phyloP scores from a whole-genome alignment of 2,329 filamentous ascomycete species.

The Apiospora koreana region DNA sequence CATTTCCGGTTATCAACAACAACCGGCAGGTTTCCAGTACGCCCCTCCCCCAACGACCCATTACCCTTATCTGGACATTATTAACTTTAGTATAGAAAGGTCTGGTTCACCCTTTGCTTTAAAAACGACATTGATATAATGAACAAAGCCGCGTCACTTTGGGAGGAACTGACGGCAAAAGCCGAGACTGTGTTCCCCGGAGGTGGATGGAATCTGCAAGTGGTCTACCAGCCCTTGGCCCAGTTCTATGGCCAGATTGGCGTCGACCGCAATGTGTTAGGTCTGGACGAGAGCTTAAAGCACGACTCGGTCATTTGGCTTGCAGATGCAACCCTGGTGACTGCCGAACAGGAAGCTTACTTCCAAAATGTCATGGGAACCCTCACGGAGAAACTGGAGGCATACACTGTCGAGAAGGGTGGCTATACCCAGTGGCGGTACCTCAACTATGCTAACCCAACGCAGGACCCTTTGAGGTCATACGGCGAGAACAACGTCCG shows the following conservation, averaged over 20 bases:
- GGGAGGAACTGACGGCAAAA: constrained; percentile 28
- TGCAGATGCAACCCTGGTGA: not conserved
- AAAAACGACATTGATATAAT: constrained; percentile 38
- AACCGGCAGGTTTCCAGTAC: not conserved
- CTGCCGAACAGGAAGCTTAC: not conserved
- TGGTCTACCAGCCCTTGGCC: not conserved
- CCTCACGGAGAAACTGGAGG: not conserved
- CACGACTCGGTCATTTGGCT: not conserved
- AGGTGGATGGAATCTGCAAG: not conserved
- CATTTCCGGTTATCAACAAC: not conserved
- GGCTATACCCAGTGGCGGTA: constrained; percentile 24
- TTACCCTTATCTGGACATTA: not conserved
- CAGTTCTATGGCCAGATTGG: not conserved
- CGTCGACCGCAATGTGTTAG: not conserved
- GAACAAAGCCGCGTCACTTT: constrained; percentile 37
- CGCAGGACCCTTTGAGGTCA: constrained; percentile 30
- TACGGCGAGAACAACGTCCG: constrained; percentile 36
- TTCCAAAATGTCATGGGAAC: not conserved
- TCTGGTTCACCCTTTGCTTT: not conserved
- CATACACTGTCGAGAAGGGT: not conserved
- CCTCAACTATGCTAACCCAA: constrained; percentile 38
- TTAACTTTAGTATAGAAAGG: not conserved
- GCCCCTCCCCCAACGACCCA: not conserved
- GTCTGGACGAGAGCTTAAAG: not conserved
- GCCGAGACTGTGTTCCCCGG: not conserved